Base-by-base conservation (phyloP, 495 filamentous ascomycete species). In the Pseudotulostoma volvatum region DNA sequence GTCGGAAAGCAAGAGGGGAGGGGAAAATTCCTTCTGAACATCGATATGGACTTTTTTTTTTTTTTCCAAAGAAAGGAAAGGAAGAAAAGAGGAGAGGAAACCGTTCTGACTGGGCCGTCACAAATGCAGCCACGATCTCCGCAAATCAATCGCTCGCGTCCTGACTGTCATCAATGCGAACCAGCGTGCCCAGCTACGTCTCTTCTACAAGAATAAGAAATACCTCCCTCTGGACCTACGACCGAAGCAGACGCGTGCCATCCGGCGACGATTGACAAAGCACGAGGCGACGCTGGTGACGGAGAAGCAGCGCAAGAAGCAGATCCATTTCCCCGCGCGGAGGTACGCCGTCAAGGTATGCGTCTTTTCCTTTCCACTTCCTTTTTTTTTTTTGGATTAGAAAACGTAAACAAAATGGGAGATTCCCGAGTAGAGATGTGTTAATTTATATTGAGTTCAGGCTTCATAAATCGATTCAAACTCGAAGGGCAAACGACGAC, bases 161-260 rank as follows among this genome's bases (percentile, higher is more conserved):
- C 76, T 96, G 49, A 99, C 90, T 60, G 76, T 96, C 72, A 93
- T 96, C 79, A 96, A 96, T 76, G 77, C 82, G 64, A 96, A 88
- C 74, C 92, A 96, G 73, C 78, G 90, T 56, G 71, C 84, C 39
- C 90, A 96, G 68, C 82, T 99, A 53, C 88, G 90, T 56, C 68
- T 99, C 48, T 96, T 95, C 79, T 99, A 99, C 76, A 90, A 93
- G 75, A 77, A 76, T 75, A 96, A 95, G 81, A 96, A 95, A 72
- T 95, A 93, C 74, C 68, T 85, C 31, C 87, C 85, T 40, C 84
- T 96, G 53, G 90, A 96, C 63, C 84, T 97, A 68, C 81, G 90
- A 60, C 71, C 84, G 57, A 94, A 96, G 80, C 74, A 82, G 69
- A 99, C 90, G 56, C 84, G 92, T 48, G 90, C 84, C 52, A 84